Conservation (phyloP, 2,329 filamentous ascomycete genomes). For the Alternaria sp. region DNA sequence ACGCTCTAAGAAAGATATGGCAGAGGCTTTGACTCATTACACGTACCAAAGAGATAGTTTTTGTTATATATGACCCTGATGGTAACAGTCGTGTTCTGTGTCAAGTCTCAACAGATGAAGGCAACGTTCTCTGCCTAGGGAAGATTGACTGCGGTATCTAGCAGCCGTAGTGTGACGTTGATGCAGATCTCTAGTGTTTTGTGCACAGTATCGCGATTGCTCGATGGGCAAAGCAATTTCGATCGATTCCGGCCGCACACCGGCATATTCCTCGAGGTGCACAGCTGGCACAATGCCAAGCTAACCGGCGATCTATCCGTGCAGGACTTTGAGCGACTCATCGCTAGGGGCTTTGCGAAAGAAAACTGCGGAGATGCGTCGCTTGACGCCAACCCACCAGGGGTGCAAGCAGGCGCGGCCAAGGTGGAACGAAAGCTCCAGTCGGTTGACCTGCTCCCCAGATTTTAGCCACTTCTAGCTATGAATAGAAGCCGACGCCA, state of each 20-base stretch:
- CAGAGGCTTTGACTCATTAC: too few relatives aligned
- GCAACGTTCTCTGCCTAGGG: too few relatives aligned
- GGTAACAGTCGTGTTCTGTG: too few relatives aligned
- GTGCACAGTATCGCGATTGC: background rate
- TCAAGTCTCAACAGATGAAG: too few relatives aligned
- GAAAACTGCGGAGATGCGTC: background rate
- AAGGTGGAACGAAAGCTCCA: constrained; percentile 2
- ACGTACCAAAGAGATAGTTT: too few relatives aligned
- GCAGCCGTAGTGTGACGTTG: background rate
- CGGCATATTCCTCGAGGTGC: background rate
- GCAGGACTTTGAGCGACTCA: background rate
- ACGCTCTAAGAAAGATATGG: too few relatives aligned
- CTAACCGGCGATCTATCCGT: background rate
- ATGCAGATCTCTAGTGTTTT: background rate
- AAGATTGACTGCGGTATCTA: background rate
- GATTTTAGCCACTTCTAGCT: constrained; percentile 12
- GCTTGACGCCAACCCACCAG: background rate
- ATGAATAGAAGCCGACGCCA: constrained; percentile 7
- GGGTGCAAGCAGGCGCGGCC: background rate
- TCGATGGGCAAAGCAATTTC: background rate
- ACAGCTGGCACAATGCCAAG: constrained; percentile 9
- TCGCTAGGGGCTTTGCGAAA: background rate
- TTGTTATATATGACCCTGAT: too few relatives aligned
- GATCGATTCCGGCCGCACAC: constrained; percentile 4
- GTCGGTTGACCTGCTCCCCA: background rate